Evolutionary conservation across 352 stramenopile genomes (phyloP).

Genomic region (Peronosclerospora sorghi): DNA sequence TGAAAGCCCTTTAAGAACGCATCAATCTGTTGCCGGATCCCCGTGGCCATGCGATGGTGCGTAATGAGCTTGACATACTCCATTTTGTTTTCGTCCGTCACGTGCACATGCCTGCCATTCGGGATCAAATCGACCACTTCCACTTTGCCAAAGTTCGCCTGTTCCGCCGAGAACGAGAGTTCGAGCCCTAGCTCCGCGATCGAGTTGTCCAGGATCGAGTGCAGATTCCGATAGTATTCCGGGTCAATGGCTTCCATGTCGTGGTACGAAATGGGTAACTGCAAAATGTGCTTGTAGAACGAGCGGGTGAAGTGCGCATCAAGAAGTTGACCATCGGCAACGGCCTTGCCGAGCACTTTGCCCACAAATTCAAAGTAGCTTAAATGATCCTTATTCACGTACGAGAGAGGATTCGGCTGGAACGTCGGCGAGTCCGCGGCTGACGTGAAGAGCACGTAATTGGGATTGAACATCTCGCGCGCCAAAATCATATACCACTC

Average conservation of each 20-base stretch:
- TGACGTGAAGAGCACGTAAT: constrained; percentile 99
- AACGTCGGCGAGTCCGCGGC: constrained; percentile 98
- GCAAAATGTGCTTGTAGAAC: constrained; percentile 99
- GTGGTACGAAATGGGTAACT: constrained; percentile 92
- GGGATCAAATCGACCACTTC: constrained; percentile 86
- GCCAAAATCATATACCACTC: constrained; percentile 99
- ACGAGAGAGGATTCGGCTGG: constrained; percentile 97
- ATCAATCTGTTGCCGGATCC: constrained; percentile 92
- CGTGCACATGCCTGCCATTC: constrained; percentile 71
- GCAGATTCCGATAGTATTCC: constrained; percentile 91
- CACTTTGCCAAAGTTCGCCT: constrained; percentile 85
- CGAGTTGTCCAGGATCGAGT: constrained; percentile 83
- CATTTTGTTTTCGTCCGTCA: constrained; percentile 91
- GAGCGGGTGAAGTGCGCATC: constrained; percentile 98
- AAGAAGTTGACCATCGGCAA: constrained; percentile 96
- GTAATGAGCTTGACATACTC: constrained; percentile 92
- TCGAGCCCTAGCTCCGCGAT: constrained; percentile 82
- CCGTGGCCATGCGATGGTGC: constrained; percentile 98
- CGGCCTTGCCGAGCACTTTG: constrained; percentile 98
- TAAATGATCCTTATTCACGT: constrained; percentile 98
- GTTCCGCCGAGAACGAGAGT: constrained; percentile 88
- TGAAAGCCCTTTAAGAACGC: constrained; percentile 87
- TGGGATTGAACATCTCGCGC: constrained; percentile 99
- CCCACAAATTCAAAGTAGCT: constrained; percentile 98
- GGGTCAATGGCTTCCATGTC: constrained; percentile 99